Conservation (phyloP, 2,329 filamentous ascomycete species). For the Diplodia intermedia region DNA sequence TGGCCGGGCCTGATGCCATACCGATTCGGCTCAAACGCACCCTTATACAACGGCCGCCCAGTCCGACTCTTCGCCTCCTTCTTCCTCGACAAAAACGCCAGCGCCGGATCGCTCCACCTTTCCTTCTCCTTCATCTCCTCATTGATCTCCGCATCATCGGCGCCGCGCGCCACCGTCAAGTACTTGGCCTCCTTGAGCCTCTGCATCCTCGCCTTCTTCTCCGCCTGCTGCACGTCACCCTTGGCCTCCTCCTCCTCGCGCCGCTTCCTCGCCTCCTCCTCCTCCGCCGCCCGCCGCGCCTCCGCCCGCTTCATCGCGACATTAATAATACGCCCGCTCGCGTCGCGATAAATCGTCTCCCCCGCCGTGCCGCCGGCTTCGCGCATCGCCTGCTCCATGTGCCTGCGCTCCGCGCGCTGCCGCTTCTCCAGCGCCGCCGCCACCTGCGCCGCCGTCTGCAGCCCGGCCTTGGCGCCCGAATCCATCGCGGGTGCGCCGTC, state of each 20-base stretch:
- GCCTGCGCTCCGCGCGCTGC: constrained; percentile 66
- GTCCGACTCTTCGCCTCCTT: constrained; percentile 54
- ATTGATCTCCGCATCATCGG: constrained; percentile 89
- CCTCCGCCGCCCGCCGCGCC: constrained; percentile 78
- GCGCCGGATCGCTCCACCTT: constrained; percentile 85
- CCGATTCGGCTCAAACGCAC: constrained; percentile 83
- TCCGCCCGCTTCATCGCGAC: constrained; percentile 89
- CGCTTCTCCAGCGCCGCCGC: constrained; percentile 63
- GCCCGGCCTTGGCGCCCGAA: constrained; percentile 82
- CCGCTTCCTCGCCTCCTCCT: constrained; percentile 68
- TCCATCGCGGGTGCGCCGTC: constrained; percentile 70
- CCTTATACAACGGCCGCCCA: constrained; percentile 75
- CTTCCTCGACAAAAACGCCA: constrained; percentile 73
- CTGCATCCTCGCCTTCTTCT: constrained; percentile 69
- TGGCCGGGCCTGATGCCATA: constrained; percentile 93
- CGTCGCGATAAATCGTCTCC: constrained; percentile 95
- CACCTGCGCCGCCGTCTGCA: constrained; percentile 84
- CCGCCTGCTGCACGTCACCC: constrained; percentile 82
- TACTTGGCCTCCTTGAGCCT: constrained; percentile 79
- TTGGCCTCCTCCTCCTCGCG: constrained; percentile 73
- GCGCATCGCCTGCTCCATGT: constrained; percentile 54
- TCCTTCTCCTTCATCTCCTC: constrained; percentile 75
- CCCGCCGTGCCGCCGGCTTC: constrained; percentile 55
- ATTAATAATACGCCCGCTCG: constrained; percentile 92
- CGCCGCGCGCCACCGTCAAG: constrained; percentile 78